Evolutionary conservation across 768 basidiomycete species (phyloP), one percentile per base, ranked within the genome.

Genomic region (Megacollybia marginata): DNA sequence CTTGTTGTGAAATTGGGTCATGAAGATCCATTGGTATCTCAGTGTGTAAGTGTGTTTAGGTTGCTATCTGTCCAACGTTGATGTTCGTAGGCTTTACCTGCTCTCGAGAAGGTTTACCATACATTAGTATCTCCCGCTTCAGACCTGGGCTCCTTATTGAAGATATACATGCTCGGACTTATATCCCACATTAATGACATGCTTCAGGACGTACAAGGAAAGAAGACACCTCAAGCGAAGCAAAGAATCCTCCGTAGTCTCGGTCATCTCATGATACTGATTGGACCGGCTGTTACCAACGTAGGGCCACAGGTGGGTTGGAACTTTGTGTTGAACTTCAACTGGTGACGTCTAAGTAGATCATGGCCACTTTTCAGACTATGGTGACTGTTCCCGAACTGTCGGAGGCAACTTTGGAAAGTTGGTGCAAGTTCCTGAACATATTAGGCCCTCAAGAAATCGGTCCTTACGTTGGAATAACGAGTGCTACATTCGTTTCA

Each of bases 351-450:
- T 18, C 13, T 12, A 23, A 16, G 32, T 11, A 99, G 95, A 85
- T 97, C 56, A 92, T 98, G 88, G 92, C 95, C 0, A 92, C 88
- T 15, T 77, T 99, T 35, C 95, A 98, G 67, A 92, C 88, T 6
- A 88, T 86, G 69, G 74, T 96, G n/a, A 65, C 71, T 33, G 74
- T 90, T 10, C 76, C 78, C 0, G 85, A 86, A 52, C 73, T 99
- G 7, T 79, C 88, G 0, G 80, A 87, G 51, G 83, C 82, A 7
- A 88, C 92, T 0, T 69, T 99, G 2, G 70, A 79, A 32, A 87
- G 82, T 35, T 98, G 93, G 92, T 65, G 77, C 48, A 72, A 68
- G 20, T 96, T 97, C 65, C 67, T 95, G 52, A 75, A 69, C 13
- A 82, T 82, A 2, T 65, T 95, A 16, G 70, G 74, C 3, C 74